Conservation (phyloP, 345 rosid genomes). For the Eucalyptus curtisii region DNA sequence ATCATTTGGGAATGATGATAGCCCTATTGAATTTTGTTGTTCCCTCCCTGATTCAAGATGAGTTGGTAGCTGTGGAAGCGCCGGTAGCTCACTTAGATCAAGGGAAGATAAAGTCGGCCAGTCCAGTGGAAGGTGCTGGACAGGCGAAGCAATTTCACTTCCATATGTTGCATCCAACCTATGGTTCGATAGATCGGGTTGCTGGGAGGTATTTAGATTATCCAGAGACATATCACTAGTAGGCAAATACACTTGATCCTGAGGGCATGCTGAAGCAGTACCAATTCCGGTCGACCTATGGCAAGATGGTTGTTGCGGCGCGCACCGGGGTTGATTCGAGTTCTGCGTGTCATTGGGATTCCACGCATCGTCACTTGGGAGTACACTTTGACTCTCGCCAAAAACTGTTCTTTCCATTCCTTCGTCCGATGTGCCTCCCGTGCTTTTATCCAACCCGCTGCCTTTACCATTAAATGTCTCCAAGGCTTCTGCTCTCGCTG, state of each 20-base stretch:
- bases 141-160: neutral
- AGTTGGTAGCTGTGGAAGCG: rapidly evolving
- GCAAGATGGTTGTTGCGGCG: neutral
- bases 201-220: neutral
- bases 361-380: neutral
- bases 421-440: too few relatives aligned
- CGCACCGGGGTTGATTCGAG: neutral
- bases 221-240: neutral
- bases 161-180: neutral
- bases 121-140: neutral
- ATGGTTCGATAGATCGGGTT: neutral
- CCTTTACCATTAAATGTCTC: rapidly evolving
- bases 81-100: neutral
- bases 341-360: neutral
- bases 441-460: too few relatives aligned
- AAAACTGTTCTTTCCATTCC: neutral
- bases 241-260: neutral
- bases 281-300: neutral
- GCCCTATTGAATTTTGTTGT: neutral
- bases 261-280: neutral
- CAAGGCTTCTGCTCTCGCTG: neutral
- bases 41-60: neutral
- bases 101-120: rapidly evolving
- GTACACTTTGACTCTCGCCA: neutral
- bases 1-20: too few relatives aligned